Evolutionary conservation across 192 early-diverging fungal genomes (phyloP).

Genomic region (Coemansia guatemalensis): DNA sequence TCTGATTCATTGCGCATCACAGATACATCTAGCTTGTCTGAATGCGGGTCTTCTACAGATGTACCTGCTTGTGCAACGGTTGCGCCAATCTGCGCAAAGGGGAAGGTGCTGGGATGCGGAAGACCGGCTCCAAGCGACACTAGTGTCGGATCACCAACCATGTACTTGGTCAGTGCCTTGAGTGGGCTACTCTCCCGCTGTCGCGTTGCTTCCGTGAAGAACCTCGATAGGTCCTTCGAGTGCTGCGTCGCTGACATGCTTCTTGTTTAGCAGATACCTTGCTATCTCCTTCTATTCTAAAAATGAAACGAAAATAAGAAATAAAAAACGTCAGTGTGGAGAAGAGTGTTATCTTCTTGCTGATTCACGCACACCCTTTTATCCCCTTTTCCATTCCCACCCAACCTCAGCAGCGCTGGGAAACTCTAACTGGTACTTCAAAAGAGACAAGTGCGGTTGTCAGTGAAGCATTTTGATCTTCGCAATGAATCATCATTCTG

Average conservation of each 20-base stretch:
- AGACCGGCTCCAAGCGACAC: slow-evolving; percentile 72
- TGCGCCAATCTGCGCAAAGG: slow-evolving; percentile 58
- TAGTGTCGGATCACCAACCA: slow-evolving; percentile 52
- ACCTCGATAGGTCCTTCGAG: slow-evolving; percentile 40
- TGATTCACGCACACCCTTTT: background rate
- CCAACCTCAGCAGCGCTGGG: no score
- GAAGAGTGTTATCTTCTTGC: background rate
- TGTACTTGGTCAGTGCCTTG: slow-evolving; percentile 45
- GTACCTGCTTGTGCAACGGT: slow-evolving; percentile 59
- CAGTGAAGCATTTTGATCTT: no score
- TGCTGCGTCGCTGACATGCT: slow-evolving; percentile 26
- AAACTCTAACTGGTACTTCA: no score
- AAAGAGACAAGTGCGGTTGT: no score
- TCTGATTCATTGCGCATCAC: slow-evolving; percentile 1
- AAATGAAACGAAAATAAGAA: slow-evolving; percentile 1
- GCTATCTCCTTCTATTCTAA: background rate
- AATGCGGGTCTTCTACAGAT: slow-evolving; percentile 57
- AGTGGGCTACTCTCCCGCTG: slow-evolving; percentile 49
- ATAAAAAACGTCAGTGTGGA: background rate
- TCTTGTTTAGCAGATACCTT: background rate
- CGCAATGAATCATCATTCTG: no score
- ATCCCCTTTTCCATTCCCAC: no score
- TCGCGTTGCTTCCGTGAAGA: slow-evolving; percentile 39
- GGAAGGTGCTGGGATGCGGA: slow-evolving; percentile 67
- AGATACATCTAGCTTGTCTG: slow-evolving; percentile 23